Percentiles rank a stretch among this genome's conserved stretches.
These are phyloP conservation scores for Hortiboletus campestris DNA, from an alignment of 768 basidiomycete species.

Conservation along the genomic window DNA sequence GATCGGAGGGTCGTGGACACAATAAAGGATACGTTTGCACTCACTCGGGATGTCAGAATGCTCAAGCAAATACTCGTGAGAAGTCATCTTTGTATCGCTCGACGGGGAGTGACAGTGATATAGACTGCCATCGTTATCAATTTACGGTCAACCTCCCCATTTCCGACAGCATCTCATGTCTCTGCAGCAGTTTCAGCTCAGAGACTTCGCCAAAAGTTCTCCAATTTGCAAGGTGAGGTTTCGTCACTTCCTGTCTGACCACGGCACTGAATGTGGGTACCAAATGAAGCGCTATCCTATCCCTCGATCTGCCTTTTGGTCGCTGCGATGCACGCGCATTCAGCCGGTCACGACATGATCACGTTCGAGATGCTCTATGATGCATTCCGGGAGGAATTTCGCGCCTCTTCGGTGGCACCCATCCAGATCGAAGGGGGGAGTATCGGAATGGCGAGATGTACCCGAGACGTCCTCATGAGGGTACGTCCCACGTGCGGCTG, in stretches of 20 bases:
- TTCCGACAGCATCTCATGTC: slow-evolving; percentile 48
- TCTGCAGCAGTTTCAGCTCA: slow-evolving; percentile 46
- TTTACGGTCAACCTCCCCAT: slow-evolving; percentile 52
- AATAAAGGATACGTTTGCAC: slow-evolving; percentile 57
- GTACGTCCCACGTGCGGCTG: slow-evolving; percentile 42
- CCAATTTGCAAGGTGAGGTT: slow-evolving; percentile 52
- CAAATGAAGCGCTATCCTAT: slow-evolving; percentile 62
- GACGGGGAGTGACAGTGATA: slow-evolving; percentile 5
- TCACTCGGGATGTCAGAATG: slow-evolving; percentile 59
- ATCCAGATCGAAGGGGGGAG: slow-evolving; percentile 71
- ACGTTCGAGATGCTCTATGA: slow-evolving; percentile 93
- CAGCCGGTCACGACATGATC: slow-evolving; percentile 73
- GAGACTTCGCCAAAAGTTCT: slow-evolving; percentile 53
- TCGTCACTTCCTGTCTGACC: not conserved
- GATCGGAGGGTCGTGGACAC: slow-evolving; percentile 45
- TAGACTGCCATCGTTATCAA: slow-evolving; percentile 47
- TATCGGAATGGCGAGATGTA: slow-evolving; percentile 71
- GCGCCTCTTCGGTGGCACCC: slow-evolving; percentile 69
- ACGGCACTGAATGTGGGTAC: not conserved
- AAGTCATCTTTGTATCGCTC: slow-evolving; percentile 4
- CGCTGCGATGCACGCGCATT: slow-evolving; percentile 74
- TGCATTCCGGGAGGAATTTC: slow-evolving; percentile 71
- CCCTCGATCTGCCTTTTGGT: slow-evolving; percentile 81
- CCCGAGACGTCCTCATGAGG: slow-evolving; percentile 59
- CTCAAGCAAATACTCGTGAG: slow-evolving; percentile 63